phyloP scores from a whole-genome alignment of 192 early-diverging fungal genomes.

The Phycomyces blakesleeanus region DNA sequence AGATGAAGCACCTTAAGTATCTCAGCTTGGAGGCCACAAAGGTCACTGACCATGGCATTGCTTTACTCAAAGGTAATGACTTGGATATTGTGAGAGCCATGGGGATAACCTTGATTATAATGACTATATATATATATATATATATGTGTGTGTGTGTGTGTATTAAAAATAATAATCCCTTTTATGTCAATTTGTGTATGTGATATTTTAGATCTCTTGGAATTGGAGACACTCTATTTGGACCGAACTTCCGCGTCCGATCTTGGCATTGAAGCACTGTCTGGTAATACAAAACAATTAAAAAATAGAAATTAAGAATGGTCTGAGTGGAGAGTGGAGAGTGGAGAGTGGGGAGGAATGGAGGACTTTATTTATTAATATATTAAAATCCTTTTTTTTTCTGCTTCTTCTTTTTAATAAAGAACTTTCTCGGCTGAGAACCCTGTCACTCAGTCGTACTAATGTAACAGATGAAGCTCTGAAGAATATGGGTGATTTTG shows the following conservation, averaged over 20 bases:
- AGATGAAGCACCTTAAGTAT: slow-evolving; percentile 37
- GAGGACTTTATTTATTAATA: too few species aligned
- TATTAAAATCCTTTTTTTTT: too few species aligned
- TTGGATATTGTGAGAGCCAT: too few species aligned
- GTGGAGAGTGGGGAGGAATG: too few species aligned
- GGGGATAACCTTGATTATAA: neutral
- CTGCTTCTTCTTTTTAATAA: too few species aligned
- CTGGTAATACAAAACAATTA: slow-evolving; percentile 15
- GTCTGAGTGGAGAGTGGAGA: too few species aligned
- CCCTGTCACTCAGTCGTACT: slow-evolving; percentile 30
- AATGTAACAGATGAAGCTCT: slow-evolving; percentile 25
- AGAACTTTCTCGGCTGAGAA: slow-evolving; percentile 23
- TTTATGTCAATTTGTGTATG: neutral
- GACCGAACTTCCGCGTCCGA: slow-evolving; percentile 44
- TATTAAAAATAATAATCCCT: too few species aligned
- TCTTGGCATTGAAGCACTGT: slow-evolving; percentile 35
- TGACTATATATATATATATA: neutral
- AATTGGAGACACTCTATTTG: slow-evolving; percentile 38
- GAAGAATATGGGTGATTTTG: slow-evolving; percentile 14
- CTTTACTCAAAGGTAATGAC: slow-evolving; percentile 18
- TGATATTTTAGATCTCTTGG: slow-evolving; percentile 23
- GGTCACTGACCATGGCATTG: slow-evolving; percentile 48
- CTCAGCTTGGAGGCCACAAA: slow-evolving; percentile 44
- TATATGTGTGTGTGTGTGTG: neutral
- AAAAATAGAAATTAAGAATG: neutral